These are phyloP conservation scores for Zasmidium cellare DNA, from an alignment of 2,329 filamentous ascomycete species.

Conservation along the genomic window DNA sequence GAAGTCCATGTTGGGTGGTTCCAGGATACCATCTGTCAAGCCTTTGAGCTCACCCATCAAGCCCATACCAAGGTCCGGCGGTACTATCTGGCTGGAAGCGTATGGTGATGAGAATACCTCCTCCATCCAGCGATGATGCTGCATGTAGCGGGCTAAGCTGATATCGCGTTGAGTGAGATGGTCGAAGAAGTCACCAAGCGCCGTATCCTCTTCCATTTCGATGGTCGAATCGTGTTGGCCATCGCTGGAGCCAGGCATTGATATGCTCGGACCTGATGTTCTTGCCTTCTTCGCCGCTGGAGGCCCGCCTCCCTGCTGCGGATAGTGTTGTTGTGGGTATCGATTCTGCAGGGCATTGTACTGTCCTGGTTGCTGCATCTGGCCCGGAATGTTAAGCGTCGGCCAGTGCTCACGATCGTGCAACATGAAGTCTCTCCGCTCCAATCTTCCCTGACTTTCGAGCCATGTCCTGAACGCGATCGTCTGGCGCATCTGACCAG, in stretches of 20 bases:
- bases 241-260: conserved; percentile 42
- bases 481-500: conserved; percentile 58
- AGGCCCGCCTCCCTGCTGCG: conserved; percentile 36
- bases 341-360: conserved; percentile 17
- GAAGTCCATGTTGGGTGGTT: conserved; percentile 50
- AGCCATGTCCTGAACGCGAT: conserved; percentile 63
- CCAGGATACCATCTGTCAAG: conserved; percentile 82
- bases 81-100: conserved; percentile 77
- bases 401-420: conserved; percentile 90
- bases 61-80: conserved; percentile 83
- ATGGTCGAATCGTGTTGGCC: conserved; percentile 51
- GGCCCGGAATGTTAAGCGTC: conserved; percentile 68
- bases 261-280: conserved; percentile 40
- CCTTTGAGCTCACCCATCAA: conserved; percentile 73
- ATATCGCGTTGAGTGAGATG: conserved; percentile 86
- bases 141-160: conserved; percentile 80
- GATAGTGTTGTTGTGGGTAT: conserved; percentile 31
- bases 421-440: conserved; percentile 92
- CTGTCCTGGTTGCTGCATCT: conserved; percentile 20
- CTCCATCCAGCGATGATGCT: conserved; percentile 99
- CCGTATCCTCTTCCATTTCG: conserved; percentile 89
- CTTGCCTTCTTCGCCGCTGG: conserved; percentile 50
- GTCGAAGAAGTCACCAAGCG: conserved; percentile 85
- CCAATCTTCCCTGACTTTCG: conserved; percentile 74
- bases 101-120: conserved; percentile 93